phyloP scores from a whole-genome alignment of 2,329 filamentous ascomycete genomes.

The Claviceps sp. region DNA sequence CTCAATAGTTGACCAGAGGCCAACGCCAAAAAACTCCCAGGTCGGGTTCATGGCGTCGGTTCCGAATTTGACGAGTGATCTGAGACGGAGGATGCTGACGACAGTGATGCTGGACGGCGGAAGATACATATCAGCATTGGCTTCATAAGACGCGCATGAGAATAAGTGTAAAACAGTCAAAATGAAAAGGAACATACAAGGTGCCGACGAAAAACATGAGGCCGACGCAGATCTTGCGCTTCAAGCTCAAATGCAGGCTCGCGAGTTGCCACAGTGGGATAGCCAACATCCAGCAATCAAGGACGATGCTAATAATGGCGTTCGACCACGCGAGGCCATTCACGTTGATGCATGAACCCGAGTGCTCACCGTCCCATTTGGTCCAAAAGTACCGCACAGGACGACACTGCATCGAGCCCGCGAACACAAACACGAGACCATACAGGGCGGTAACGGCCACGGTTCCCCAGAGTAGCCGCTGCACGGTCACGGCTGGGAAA shows the following conservation, averaged over 20 bases:
- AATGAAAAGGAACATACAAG: slow-evolving; percentile 12
- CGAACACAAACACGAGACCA: slow-evolving; percentile 17
- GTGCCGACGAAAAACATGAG: slow-evolving; percentile 28
- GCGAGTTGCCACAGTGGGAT: slow-evolving; percentile 24
- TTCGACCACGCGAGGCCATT: slow-evolving; percentile 24
- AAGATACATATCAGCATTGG: neutral
- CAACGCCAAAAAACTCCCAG: slow-evolving; percentile 12
- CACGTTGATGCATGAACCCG: slow-evolving; percentile 24
- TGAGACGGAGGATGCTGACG: slow-evolving; percentile 12
- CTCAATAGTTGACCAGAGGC: slow-evolving; percentile 16
- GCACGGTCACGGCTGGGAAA: slow-evolving; percentile 19
- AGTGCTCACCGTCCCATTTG: slow-evolving; percentile 23
- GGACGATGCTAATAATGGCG: slow-evolving; percentile 24
- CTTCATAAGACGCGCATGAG: too few relatives aligned
- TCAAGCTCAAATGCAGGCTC: slow-evolving; percentile 16
- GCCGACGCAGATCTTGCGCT: slow-evolving; percentile 25
- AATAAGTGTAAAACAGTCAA: too few relatives aligned
- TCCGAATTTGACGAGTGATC: slow-evolving; percentile 11
- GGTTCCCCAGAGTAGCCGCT: slow-evolving; percentile 18
- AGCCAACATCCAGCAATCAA: slow-evolving; percentile 26
- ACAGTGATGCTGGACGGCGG: slow-evolving; percentile 11
- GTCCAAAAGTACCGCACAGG: slow-evolving; percentile 27
- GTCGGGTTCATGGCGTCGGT: slow-evolving; percentile 11
- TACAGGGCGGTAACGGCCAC: slow-evolving; percentile 16
- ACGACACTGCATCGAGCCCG: slow-evolving; percentile 21